Base-by-base conservation (phyloP, 2,329 filamentous ascomycete species). In the Colletotrichum coccodes region DNA sequence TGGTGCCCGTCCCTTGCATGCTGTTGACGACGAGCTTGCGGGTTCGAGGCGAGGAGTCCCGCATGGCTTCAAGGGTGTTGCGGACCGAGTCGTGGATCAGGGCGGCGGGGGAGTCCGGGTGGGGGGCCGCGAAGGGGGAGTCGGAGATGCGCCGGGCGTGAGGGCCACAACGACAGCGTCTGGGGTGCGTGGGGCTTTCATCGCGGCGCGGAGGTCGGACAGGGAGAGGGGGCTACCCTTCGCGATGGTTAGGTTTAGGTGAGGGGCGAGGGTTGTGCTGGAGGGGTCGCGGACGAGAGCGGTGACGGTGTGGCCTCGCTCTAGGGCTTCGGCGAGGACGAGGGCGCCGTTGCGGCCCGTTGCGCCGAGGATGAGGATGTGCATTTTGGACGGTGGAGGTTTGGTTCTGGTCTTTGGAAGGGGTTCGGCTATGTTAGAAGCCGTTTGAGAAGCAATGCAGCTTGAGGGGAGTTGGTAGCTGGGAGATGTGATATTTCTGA, bases 151-250 rank as follows among this genome's bases (percentile, higher is more conserved):
- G 81, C 6, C 80, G 79, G 1, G 85, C 81, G 68, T 84, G 14
- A 89, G 82, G 0, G 87, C 83, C 23, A 85, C 77, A 42, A 89
- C 76, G 28, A 89, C 77, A 6, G 81, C 83, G 50, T 79, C 73
- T 12, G 75, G 74, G 9, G 59, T 59, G 1, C 12, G 42, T 9
- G 75, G 69, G 1, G 73, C 71, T 9, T 18, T n/a, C 65, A 84
- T 78, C 2, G 81, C 81, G 42, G 52, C 68, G 46, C 75, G 72
- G 52, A 87, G 75, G 72, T 82, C 78, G n/a, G 75, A 42, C 36
- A 72, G 71, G 12, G 78, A 77, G 34, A 79, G 71, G 2, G 81
- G 79, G 38, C 77, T 75, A 47, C 84, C 84, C 64, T 77, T 61
- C 50, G 83, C 67, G 61, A 82, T 67, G 21, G 76, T 82, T 42